Conservation (phyloP, 352 stramenopile species). For the Saprolegnia parasitica region DNA sequence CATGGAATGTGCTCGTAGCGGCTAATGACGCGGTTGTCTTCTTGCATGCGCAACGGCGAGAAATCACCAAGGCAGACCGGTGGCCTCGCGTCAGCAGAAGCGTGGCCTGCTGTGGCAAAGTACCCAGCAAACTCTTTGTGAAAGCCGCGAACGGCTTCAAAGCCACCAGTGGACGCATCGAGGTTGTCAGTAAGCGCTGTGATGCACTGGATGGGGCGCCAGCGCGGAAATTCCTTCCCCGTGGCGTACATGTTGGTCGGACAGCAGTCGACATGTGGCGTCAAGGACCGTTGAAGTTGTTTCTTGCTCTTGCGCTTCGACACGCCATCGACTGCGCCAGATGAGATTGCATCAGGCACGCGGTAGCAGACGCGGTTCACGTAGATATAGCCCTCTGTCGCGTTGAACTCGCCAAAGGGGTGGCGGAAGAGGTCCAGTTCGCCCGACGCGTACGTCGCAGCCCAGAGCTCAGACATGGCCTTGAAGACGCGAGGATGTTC, state of each 20-base stretch:
- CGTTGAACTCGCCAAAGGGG: slow-evolving; percentile 64
- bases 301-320: slow-evolving; percentile 55
- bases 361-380: slow-evolving; percentile 84
- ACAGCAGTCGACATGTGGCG: slow-evolving; percentile 85
- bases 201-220: slow-evolving; percentile 87
- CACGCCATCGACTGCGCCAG: slow-evolving; percentile 32
- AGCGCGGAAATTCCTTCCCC: slow-evolving; percentile 64
- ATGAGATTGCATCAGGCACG: slow-evolving; percentile 58
- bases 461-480: slow-evolving; percentile 81
- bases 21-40: slow-evolving; percentile 68
- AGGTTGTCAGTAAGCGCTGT: slow-evolving; percentile 71
- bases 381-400: slow-evolving; percentile 79
- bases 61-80: slow-evolving; percentile 86
- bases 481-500: slow-evolving; percentile 66
- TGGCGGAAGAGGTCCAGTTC: slow-evolving; percentile 50
- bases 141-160: slow-evolving; percentile 82
- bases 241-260: slow-evolving; percentile 67
- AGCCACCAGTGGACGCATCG: slow-evolving; percentile 66
- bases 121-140: slow-evolving; percentile 81
- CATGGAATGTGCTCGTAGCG: slow-evolving; percentile 64
- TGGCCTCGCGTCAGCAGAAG: slow-evolving; percentile 27
- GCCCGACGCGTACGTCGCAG: slow-evolving; percentile 64
- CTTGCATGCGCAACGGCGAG: slow-evolving; percentile 76
- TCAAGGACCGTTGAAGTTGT: slow-evolving; percentile 82
- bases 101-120: slow-evolving; percentile 28